Conservation (phyloP, 2,329 filamentous ascomycete genomes). For the Phialocephala sp. region DNA sequence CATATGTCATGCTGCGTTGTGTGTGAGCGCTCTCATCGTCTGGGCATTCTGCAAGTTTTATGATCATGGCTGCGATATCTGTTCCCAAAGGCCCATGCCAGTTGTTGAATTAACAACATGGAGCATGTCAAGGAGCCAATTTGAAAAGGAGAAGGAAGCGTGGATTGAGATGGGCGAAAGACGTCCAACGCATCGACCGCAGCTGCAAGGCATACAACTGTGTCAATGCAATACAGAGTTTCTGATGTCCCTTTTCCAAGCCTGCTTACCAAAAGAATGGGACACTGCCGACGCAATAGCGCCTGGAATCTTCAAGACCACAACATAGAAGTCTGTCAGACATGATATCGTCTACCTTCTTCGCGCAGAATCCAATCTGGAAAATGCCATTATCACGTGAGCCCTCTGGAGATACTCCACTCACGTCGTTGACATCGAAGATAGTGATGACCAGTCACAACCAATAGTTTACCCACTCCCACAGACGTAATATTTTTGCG, state of each 20-base stretch:
- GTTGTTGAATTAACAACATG: constrained; percentile 38
- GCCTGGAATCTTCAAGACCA: constrained; percentile 27
- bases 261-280: constrained; percentile 30
- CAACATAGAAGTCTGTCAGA: neutral
- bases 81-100: constrained; percentile 25
- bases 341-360: neutral
- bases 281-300: constrained; percentile 27
- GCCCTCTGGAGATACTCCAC: no score
- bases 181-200: constrained; percentile 18
- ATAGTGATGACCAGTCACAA: no score
- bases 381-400: neutral
- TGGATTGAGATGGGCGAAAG: constrained; percentile 33
- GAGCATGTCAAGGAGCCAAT: constrained; percentile 24
- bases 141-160: constrained; percentile 28
- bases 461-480: no score
- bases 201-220: constrained; percentile 42
- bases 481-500: no score
- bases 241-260: constrained; percentile 27
- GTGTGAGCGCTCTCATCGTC: constrained; percentile 43
- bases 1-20: constrained; percentile 44
- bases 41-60: constrained; percentile 46
- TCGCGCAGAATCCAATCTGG: neutral
- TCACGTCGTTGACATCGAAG: no score
- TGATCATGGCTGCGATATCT: constrained; percentile 39
- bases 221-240: constrained; percentile 41